Percentiles rank a stretch among this genome's conserved stretches.
Evolutionary conservation across 2,329 filamentous ascomycete species (phyloP).

Genomic region (Thermochaetoides dissita): DNA sequence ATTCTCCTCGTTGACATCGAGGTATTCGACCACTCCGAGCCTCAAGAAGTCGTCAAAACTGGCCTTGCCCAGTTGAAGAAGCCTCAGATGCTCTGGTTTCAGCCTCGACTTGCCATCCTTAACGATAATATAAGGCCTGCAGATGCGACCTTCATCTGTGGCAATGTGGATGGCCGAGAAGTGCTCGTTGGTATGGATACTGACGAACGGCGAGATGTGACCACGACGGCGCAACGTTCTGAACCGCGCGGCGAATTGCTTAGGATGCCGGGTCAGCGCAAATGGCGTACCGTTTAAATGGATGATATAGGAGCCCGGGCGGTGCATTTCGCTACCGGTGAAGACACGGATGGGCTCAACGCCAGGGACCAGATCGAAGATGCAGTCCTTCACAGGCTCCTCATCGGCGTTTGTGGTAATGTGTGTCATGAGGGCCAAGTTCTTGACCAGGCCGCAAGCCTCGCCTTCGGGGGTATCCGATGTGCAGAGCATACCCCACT

Average conservation of each 20-base stretch:
- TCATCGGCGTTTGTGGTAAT: slow-evolving; percentile 96
- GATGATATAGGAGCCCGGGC: slow-evolving; percentile 71
- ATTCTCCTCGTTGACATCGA: slow-evolving; percentile 97
- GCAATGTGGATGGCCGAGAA: slow-evolving; percentile 87
- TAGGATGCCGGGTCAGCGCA: slow-evolving; percentile 73
- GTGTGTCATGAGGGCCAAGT: slow-evolving; percentile 95
- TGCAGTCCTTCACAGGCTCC: slow-evolving; percentile 70
- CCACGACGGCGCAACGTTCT: slow-evolving; percentile 77
- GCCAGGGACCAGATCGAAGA: slow-evolving; percentile 75
- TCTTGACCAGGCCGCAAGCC: slow-evolving; percentile 95
- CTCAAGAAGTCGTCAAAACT: slow-evolving; percentile 90
- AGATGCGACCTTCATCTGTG: slow-evolving; percentile 93
- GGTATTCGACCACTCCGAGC: slow-evolving; percentile 82
- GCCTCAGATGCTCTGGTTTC: slow-evolving; percentile 61
- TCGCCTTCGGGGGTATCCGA: slow-evolving; percentile 98
- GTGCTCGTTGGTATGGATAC: slow-evolving; percentile 89
- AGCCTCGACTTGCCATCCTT: slow-evolving; percentile 76
- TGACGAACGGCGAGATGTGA: slow-evolving; percentile 88
- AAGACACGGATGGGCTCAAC: slow-evolving; percentile 60
- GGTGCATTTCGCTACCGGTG: slow-evolving; percentile 72
- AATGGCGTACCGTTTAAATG: slow-evolving; percentile 93
- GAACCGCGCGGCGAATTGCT: slow-evolving; percentile 73
- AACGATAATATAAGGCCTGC: slow-evolving; percentile 87
- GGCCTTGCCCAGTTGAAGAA: slow-evolving; percentile 69
- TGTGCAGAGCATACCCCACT: slow-evolving; percentile 95